Percentiles rank a stretch among this genome's conserved stretches.
Conservation (phyloP, 2,329 filamentous ascomycete genomes). For the Xylaria sp. region DNA sequence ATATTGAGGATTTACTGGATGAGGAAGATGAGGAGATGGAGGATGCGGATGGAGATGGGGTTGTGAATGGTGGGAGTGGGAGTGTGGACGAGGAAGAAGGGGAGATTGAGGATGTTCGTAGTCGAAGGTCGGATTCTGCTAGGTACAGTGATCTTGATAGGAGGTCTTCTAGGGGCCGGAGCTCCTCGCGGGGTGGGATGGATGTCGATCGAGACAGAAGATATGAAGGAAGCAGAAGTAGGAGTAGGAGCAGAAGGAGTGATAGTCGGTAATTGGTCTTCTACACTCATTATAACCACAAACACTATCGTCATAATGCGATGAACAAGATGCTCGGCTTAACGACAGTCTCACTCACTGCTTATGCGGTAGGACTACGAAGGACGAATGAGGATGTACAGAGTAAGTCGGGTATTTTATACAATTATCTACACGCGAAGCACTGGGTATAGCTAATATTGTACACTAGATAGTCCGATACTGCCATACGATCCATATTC, state of each 20-base stretch:
- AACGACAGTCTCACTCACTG: background rate
- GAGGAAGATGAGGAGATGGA: conserved; percentile 58
- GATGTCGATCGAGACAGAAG: conserved; percentile 52
- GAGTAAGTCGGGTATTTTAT: conserved; percentile 25
- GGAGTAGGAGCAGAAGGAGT: conserved; percentile 31
- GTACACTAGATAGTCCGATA: conserved; percentile 6
- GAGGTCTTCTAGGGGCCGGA: conserved; percentile 38
- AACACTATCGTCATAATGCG: background rate
- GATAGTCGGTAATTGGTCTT: conserved; percentile 25
- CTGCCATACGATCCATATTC: conserved; percentile 6
- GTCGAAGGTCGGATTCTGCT: conserved; percentile 18
- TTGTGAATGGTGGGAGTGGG: conserved; percentile 29
- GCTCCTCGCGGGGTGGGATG: conserved; percentile 51
- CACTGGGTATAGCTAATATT: conserved; percentile 32
- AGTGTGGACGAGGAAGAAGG: conserved; percentile 33
- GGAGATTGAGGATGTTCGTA: conserved; percentile 25
- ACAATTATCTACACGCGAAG: background rate
- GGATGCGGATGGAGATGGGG: conserved; percentile 60
- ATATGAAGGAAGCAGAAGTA: conserved; percentile 26
- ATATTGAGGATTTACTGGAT: conserved; percentile 76
- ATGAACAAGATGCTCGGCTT: background rate
- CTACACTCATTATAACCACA: background rate
- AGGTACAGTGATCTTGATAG: conserved; percentile 32
- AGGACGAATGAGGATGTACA: background rate
- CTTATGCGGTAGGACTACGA: background rate